phyloP scores from a whole-genome alignment of 768 basidiomycete species.

The Leccinum arenicola region DNA sequence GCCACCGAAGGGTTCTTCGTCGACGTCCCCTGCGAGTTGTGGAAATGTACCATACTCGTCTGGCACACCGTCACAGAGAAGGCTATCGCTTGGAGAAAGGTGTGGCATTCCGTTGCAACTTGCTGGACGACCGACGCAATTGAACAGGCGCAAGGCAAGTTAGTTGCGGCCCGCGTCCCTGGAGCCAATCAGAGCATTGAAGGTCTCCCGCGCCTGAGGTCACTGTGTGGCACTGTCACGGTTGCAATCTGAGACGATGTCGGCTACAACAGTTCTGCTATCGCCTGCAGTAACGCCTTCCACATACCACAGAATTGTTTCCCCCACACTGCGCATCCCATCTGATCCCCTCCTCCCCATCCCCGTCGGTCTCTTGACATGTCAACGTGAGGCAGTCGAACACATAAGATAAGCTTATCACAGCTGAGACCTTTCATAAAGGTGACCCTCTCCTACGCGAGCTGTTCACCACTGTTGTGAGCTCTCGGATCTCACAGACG shows the following conservation, averaged over 20 bases:
- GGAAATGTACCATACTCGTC: conserved; percentile 6
- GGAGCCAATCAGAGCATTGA: no score
- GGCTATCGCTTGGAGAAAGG: neutral
- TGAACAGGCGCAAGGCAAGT: neutral
- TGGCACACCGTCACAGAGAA: neutral
- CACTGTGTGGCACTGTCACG: no score
- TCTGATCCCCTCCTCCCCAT: conserved; percentile 47
- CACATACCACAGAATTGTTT: conserved; percentile 66
- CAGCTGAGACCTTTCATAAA: conserved; percentile 26
- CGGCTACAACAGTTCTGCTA: conserved; percentile 41
- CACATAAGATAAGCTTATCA: conserved; percentile 5
- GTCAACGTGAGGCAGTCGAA: conserved; percentile 55
- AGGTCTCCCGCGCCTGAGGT: no score
- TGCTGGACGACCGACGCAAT: neutral
- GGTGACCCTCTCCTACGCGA: conserved; percentile 68
- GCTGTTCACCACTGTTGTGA: conserved; percentile 56
- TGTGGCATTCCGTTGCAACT: neutral
- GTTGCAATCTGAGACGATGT: conserved; percentile 16
- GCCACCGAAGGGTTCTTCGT: conserved; percentile 36
- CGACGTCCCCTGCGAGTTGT: conserved; percentile 11
- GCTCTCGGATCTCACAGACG: conserved; percentile 45
- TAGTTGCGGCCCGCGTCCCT: no score
- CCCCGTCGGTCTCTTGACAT: conserved; percentile 76
- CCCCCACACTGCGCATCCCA: conserved; percentile 54
- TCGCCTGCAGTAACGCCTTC: conserved; percentile 44